These are phyloP conservation scores for Neohortaea acidophila DNA, from an alignment of 495 filamentous ascomycete species.

Conservation along the genomic window DNA sequence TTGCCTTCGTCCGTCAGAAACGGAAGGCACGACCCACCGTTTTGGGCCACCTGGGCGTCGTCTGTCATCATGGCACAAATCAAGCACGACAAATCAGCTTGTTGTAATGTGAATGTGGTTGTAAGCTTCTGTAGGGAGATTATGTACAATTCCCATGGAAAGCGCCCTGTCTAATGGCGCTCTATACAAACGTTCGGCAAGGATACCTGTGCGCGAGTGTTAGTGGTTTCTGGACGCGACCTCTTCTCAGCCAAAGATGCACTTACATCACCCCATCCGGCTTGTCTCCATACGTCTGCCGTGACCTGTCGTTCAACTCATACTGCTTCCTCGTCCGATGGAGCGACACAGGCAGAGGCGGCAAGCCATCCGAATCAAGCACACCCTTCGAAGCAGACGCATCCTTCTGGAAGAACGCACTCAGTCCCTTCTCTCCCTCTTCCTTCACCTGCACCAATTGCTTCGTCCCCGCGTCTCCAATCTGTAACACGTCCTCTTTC, in stretches of 20 bases:
- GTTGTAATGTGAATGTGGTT: no score
- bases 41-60: no score
- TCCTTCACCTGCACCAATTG: slow-evolving; percentile 68
- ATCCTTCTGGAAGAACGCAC: slow-evolving; percentile 56
- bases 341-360: slow-evolving; percentile 62
- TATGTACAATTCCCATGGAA: no score
- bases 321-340: slow-evolving; percentile 41
- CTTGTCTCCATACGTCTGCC: slow-evolving; percentile 38
- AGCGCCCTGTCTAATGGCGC: no score
- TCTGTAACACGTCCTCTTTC: slow-evolving; percentile 55
- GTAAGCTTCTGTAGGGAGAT: no score
- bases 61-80: no score
- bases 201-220: slow-evolving; percentile 20
- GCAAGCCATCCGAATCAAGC: slow-evolving; percentile 58
- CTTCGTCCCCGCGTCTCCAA: slow-evolving; percentile 71
- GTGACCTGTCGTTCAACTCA: slow-evolving; percentile 37
- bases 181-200: slow-evolving; percentile 26
- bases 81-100: no score
- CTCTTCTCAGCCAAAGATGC: slow-evolving; percentile 3
- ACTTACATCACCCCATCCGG: no score
- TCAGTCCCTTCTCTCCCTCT: slow-evolving; percentile 55
- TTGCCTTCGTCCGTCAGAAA: neutral
- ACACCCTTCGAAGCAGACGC: slow-evolving; percentile 45
- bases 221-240: neutral
- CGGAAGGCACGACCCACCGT: slow-evolving; percentile 4